Conservation (phyloP, 2,329 filamentous ascomycete species). For the Xylaria sp. region DNA sequence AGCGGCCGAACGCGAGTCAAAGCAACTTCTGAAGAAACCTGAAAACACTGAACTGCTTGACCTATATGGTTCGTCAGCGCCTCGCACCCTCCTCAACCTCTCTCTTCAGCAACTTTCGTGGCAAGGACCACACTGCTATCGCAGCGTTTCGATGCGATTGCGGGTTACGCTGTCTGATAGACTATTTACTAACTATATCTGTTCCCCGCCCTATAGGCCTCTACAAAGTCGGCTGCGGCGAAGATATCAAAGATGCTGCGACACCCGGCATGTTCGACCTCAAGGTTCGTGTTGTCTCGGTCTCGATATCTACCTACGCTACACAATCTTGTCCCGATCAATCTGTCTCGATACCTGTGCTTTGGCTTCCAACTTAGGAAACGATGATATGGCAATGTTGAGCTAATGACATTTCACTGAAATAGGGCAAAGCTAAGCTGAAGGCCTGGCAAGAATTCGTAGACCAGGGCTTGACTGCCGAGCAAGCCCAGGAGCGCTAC, state of each 20-base stretch:
- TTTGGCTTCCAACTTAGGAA: conserved; percentile 13
- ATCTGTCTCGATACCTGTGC: background rate
- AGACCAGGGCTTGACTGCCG: conserved; percentile 69
- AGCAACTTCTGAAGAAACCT: conserved; percentile 74
- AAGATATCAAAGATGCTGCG: conserved; percentile 60
- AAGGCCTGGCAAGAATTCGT: conserved; percentile 78
- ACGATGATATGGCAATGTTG: background rate
- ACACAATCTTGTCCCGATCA: background rate
- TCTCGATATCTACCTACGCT: background rate
- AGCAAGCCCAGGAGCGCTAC: conserved; percentile 80
- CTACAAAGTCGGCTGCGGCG: conserved; percentile 67
- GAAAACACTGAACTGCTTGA: conserved; percentile 71
- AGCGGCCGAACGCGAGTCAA: conserved; percentile 60
- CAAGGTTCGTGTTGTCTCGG: conserved; percentile 58
- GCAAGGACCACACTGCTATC: background rate
- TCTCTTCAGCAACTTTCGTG: background rate
- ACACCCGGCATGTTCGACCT: conserved; percentile 75
- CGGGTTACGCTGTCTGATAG: background rate
- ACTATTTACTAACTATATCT: background rate
- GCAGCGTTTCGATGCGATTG: background rate
- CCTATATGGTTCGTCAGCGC: conserved; percentile 62
- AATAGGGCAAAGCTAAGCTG: conserved; percentile 81
- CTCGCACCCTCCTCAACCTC: background rate
- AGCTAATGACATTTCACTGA: conserved; percentile 10
- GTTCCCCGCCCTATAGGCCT: conserved; percentile 55